These are phyloP conservation scores for Leishmania arabica DNA, from an alignment of 208 protist species.

Conservation along the genomic window DNA sequence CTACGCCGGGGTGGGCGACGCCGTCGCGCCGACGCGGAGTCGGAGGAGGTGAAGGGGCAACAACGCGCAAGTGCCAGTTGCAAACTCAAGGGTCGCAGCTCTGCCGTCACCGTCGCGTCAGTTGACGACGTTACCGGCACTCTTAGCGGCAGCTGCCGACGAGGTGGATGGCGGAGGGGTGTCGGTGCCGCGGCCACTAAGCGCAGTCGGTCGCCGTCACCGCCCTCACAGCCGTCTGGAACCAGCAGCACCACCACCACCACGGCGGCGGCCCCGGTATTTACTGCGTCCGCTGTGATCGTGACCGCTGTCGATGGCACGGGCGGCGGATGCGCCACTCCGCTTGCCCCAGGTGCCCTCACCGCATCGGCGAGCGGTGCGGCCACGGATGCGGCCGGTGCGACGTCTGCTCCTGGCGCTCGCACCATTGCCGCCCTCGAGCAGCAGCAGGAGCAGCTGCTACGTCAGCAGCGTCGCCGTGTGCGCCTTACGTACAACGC, in stretches of 20 bases:
- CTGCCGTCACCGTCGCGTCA: neutral
- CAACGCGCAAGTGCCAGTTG: neutral
- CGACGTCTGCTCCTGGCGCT: neutral
- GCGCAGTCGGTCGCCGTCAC: conserved; percentile 27
- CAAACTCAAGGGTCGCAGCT: neutral
- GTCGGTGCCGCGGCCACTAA: conserved; percentile 1
- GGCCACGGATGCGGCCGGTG: neutral
- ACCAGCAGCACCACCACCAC: no score
- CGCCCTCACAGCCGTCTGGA: neutral
- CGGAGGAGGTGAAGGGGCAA: neutral
- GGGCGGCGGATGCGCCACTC: neutral
- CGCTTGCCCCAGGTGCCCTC: neutral
- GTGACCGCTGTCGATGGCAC: conserved; percentile 1
- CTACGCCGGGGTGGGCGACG: conserved; percentile 18
- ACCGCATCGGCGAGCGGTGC: neutral
- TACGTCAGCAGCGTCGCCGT: conserved; percentile 18
- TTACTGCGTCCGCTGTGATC: conserved; percentile 1
- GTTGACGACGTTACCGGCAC: neutral
- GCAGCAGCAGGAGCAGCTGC: conserved; percentile 18
- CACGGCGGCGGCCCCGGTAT: neutral
- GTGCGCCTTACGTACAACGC: conserved; percentile 29
- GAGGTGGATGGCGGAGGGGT: conserved; percentile 11
- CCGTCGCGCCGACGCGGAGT: conserved; percentile 11
- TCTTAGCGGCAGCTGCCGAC: neutral
- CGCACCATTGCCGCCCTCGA: neutral